Percentiles rank a stretch among this genome's conserved stretches.
Conservation (phyloP, 2,329 filamentous ascomycete species). For the Talaromyces sp. region DNA sequence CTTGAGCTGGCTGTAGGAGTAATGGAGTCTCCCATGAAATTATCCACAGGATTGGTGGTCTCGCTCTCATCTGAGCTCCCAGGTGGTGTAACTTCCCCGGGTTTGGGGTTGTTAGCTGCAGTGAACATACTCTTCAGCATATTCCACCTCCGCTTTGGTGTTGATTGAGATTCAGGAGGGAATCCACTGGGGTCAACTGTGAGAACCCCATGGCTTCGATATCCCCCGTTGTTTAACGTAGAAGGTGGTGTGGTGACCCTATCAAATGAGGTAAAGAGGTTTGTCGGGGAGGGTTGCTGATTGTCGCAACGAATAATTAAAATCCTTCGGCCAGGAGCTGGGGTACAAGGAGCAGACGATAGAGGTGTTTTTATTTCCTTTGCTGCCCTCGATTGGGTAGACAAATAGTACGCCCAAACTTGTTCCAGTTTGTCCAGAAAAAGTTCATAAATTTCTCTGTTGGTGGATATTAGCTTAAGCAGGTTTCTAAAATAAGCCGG, state of each 20-base stretch:
- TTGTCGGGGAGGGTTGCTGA: slow-evolving; percentile 46
- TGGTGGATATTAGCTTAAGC: neutral
- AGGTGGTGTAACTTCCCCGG: slow-evolving; percentile 38
- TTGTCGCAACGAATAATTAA: slow-evolving; percentile 83
- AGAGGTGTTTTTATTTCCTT: slow-evolving; percentile 53
- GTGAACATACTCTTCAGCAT: slow-evolving; percentile 49
- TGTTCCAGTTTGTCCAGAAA: slow-evolving; percentile 65
- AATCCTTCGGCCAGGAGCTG: slow-evolving; percentile 78
- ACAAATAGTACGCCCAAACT: slow-evolving; percentile 75
- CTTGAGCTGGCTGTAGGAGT: slow-evolving; percentile 12
- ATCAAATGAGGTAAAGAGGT: slow-evolving; percentile 61
- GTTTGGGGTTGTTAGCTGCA: slow-evolving; percentile 39
- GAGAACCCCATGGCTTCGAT: slow-evolving; percentile 10
- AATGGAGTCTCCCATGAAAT: slow-evolving; percentile 15
- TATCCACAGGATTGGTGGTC: slow-evolving; percentile 19
- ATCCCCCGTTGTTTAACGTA: slow-evolving; percentile 4
- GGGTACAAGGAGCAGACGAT: slow-evolving; percentile 76
- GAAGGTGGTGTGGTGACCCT: slow-evolving; percentile 49
- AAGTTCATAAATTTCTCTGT: slow-evolving; percentile 63
- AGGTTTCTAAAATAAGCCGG: neutral
- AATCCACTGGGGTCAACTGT: slow-evolving; percentile 16
- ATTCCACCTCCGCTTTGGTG: slow-evolving; percentile 44
- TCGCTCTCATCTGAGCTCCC: slow-evolving; percentile 36
- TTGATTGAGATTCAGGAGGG: slow-evolving; percentile 16
- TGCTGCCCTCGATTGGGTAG: slow-evolving; percentile 65